Evolutionary conservation across 495 filamentous ascomycete genomes (phyloP).

Genomic region (Lepraria neglecta): DNA sequence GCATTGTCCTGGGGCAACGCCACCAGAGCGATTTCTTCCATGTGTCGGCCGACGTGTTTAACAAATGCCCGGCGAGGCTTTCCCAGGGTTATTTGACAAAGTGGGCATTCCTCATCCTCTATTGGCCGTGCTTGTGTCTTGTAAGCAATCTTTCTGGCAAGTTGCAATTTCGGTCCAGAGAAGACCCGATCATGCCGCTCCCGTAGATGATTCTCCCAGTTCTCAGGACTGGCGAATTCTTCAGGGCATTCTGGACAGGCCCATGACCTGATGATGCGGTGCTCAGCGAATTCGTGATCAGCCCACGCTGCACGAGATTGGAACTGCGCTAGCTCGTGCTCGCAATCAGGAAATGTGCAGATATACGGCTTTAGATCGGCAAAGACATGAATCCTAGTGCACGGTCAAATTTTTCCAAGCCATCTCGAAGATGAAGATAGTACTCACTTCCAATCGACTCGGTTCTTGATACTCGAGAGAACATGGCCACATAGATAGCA

Average conservation of each 20-base stretch:
- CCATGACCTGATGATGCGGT: slow-evolving; percentile 24
- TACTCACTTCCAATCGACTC: slow-evolving; percentile 26
- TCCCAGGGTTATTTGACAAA: slow-evolving; percentile 15
- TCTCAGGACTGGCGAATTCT: not conserved
- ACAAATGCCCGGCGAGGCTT: slow-evolving; percentile 18
- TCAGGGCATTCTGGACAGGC: slow-evolving; percentile 17
- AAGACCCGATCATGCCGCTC: slow-evolving; percentile 3
- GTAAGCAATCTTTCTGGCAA: not conserved
- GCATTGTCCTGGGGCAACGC: slow-evolving; percentile 13
- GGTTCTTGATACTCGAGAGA: slow-evolving; percentile 19
- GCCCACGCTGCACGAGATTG: slow-evolving; percentile 27
- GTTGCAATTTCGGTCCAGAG: not conserved
- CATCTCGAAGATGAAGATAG: not conserved
- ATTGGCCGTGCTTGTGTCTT: not conserved
- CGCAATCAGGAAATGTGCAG: slow-evolving; percentile 31
- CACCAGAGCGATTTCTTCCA: slow-evolving; percentile 27
- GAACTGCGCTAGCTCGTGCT: slow-evolving; percentile 27
- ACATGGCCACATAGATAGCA: slow-evolving; percentile 18
- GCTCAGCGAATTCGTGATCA: slow-evolving; percentile 31
- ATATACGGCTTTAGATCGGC: slow-evolving; percentile 34
- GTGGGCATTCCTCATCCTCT: slow-evolving; percentile 20
- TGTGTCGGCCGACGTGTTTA: slow-evolving; percentile 23
- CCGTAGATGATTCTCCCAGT: slow-evolving; percentile 18
- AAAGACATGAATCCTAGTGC: slow-evolving; percentile 31
- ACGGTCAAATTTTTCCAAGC: not conserved